Conservation (phyloP, 1,284 basidiomycete species). For the Bjerkandera adusta region DNA sequence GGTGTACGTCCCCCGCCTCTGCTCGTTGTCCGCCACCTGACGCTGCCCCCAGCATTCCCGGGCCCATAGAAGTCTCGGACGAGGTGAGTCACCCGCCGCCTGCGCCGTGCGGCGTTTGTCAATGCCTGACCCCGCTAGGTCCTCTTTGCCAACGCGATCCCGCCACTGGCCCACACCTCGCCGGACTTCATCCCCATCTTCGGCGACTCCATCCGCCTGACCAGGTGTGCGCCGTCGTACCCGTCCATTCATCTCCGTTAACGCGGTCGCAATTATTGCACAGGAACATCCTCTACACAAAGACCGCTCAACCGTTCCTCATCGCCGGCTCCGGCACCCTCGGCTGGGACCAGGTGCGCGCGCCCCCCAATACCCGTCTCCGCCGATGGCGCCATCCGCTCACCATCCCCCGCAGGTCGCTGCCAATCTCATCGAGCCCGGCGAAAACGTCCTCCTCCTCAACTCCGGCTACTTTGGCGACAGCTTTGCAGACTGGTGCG, state of each 20-base stretch:
- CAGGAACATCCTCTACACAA: slow-evolving; percentile 77
- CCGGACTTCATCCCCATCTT: slow-evolving; percentile 90
- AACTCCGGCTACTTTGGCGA: slow-evolving; percentile 91
- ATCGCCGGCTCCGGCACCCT: slow-evolving; percentile 94
- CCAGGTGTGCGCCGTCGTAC: slow-evolving; percentile 44
- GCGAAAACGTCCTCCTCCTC: slow-evolving; percentile 80
- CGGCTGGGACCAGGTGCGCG: slow-evolving; percentile 81
- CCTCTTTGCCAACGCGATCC: slow-evolving; percentile 82
- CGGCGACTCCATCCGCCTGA: slow-evolving; percentile 88
- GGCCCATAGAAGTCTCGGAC: slow-evolving; percentile 81
- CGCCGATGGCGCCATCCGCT: background rate
- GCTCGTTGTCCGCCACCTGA: background rate
- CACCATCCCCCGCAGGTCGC: slow-evolving; percentile 51
- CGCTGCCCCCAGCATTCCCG: slow-evolving; percentile 58
- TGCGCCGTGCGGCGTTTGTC: background rate
- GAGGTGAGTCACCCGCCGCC: slow-evolving; percentile 49
- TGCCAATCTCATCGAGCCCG: slow-evolving; percentile 80
- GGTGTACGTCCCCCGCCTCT: slow-evolving; percentile 44
- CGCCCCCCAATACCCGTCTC: background rate
- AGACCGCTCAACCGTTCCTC: slow-evolving; percentile 82
- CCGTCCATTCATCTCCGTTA: slow-evolving; percentile 4
- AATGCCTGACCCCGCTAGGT: slow-evolving; percentile 35
- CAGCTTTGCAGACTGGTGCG: slow-evolving; percentile 79
- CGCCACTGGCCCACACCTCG: slow-evolving; percentile 89
- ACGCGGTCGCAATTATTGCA: background rate